Evolutionary conservation across 2,329 filamentous ascomycete species (phyloP).

Genomic region (Colletotrichum limetticola): DNA sequence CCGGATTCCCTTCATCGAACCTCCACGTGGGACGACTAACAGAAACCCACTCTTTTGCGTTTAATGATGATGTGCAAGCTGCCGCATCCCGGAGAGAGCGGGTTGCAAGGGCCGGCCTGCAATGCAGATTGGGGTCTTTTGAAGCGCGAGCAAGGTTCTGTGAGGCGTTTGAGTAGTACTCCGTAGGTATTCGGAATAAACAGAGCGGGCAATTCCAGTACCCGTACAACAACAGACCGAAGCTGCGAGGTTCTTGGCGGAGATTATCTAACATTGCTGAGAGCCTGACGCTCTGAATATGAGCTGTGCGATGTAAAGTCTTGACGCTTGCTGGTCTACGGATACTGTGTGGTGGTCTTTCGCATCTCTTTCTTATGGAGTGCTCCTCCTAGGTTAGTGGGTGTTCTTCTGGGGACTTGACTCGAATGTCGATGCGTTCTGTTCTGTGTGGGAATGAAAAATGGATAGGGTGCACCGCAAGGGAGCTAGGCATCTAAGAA

Average conservation of each 20-base stretch:
- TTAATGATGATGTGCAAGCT: slow-evolving; percentile 35
- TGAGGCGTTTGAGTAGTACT: background rate
- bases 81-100: slow-evolving; percentile 21
- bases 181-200: background rate
- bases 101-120: slow-evolving; percentile 4
- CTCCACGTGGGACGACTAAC: slow-evolving; percentile 31
- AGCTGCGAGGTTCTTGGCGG: background rate
- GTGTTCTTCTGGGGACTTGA: slow-evolving; percentile 22
- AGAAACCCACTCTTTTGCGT: slow-evolving; percentile 31
- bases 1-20: slow-evolving; percentile 21
- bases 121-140: background rate
- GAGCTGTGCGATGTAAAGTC: background rate
- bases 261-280: background rate
- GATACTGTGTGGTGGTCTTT: background rate
- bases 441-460: background rate
- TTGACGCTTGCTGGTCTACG: background rate
- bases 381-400: background rate
- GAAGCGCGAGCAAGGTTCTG: slow-evolving; percentile 5
- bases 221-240: background rate
- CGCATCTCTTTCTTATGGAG: background rate
- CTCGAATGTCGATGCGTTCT: slow-evolving; percentile 17
- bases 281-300: no score
- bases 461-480: background rate
- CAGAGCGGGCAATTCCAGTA: background rate
- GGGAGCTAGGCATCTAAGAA: background rate